Conservation (phyloP, 352 stramenopile genomes). For the Phytophthora fragariae region DNA sequence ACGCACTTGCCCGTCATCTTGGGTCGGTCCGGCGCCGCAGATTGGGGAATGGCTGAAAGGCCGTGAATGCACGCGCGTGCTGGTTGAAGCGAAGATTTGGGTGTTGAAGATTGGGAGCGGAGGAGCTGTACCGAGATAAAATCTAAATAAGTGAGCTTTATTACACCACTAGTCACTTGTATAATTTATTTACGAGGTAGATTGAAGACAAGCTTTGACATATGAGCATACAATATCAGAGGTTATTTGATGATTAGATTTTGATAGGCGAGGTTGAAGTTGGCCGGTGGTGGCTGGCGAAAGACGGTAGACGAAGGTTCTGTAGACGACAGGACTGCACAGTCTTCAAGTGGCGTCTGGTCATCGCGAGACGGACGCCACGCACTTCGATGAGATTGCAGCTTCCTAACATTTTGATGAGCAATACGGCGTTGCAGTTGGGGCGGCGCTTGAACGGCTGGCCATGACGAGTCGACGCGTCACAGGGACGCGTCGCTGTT, state of each 20-base stretch:
- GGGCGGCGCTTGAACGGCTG: conserved; percentile 10
- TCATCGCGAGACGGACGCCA: background rate
- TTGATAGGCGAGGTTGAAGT: conserved; percentile 6
- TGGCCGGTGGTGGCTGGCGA: background rate
- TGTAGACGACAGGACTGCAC: background rate
- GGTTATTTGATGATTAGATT: background rate
- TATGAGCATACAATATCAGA: background rate
- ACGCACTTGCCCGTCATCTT: conserved; percentile 64
- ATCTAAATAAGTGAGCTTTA: too few species aligned
- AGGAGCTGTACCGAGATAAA: background rate
- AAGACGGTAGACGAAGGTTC: background rate
- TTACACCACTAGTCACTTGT: background rate
- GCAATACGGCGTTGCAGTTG: conserved; percentile 16
- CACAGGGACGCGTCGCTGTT: conserved; percentile 2
- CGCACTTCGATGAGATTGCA: background rate
- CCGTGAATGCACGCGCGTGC: conserved; percentile 1
- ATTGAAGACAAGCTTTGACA: background rate
- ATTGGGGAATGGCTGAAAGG: conserved; percentile 24
- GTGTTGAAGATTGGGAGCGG: conserved; percentile 7
- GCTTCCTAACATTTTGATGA: conserved; percentile 19
- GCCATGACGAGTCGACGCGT: conserved; percentile 17
- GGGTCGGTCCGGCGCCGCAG: conserved; percentile 8
- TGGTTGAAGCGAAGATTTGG: conserved; percentile 16
- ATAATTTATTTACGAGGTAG: background rate
- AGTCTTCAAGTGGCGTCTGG: background rate